Evolutionary conservation across 768 basidiomycete species (phyloP).

Genomic region (Dioszegia aurantiaca): DNA sequence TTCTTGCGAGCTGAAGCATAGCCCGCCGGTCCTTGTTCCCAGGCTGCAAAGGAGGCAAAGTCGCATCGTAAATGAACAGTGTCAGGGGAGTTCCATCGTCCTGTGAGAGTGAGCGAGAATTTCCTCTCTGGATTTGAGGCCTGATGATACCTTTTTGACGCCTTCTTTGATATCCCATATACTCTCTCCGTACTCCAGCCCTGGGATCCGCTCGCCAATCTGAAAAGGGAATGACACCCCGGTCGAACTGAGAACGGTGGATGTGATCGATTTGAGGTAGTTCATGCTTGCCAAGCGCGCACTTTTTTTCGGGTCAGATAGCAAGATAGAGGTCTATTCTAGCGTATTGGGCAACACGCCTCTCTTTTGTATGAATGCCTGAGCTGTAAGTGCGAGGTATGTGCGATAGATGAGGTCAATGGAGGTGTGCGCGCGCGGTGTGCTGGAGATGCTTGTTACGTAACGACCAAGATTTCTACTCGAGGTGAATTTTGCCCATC

Average conservation of each 20-base stretch:
- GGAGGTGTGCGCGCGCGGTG: not conserved
- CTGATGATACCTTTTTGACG: slow-evolving; percentile 67
- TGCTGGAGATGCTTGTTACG: not conserved
- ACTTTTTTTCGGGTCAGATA: too few species aligned
- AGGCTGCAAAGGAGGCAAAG: slow-evolving; percentile 44
- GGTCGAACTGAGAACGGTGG: slow-evolving; percentile 81
- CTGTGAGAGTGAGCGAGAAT: slow-evolving; percentile 55
- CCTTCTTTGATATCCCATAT: slow-evolving; percentile 86
- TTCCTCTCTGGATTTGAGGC: not conserved
- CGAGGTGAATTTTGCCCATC: not conserved
- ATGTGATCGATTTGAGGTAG: slow-evolving; percentile 59
- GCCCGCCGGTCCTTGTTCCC: slow-evolving; percentile 59
- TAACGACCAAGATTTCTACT: not conserved
- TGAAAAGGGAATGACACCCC: slow-evolving; percentile 85
- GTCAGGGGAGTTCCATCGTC: slow-evolving; percentile 84
- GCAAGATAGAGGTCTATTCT: too few species aligned
- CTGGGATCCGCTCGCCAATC: slow-evolving; percentile 68
- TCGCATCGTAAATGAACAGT: slow-evolving; percentile 80
- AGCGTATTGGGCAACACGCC: too few species aligned
- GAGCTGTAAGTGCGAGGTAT: too few species aligned
- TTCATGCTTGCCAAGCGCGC: slow-evolving; percentile 55
- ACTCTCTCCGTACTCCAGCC: slow-evolving; percentile 61
- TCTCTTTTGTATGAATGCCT: too few species aligned
- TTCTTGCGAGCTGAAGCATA: slow-evolving; percentile 73
- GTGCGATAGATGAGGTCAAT: too few species aligned